Evolutionary conservation across 768 basidiomycete species (phyloP).

Genomic region (Tephrocybe sp.): DNA sequence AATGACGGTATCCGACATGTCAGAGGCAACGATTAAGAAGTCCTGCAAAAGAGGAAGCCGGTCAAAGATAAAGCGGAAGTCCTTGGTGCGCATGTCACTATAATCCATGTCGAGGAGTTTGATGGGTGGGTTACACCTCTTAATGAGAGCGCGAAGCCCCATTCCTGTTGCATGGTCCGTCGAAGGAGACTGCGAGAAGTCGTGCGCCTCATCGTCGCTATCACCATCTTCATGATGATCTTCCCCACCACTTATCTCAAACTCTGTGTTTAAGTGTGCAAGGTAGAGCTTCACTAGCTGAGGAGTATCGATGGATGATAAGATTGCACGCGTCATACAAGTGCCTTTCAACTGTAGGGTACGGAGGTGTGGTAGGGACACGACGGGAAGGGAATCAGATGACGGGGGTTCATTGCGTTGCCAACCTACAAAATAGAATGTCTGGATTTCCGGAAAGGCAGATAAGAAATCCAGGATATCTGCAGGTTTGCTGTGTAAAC

Average conservation of each 20-base stretch:
- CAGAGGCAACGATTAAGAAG: conserved; percentile 75
- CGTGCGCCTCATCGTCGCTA: conserved; percentile 69
- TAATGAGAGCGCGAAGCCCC: conserved; percentile 67
- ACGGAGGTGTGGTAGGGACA: conserved; percentile 56
- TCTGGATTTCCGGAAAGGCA: conserved; percentile 59
- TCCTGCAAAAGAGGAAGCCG: conserved; percentile 49
- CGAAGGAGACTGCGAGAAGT: conserved; percentile 74
- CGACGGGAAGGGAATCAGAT: conserved; percentile 33
- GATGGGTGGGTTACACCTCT: conserved; percentile 60
- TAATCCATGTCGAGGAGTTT: conserved; percentile 73
- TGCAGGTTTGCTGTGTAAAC: conserved; percentile 39
- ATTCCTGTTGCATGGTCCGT: conserved; percentile 80
- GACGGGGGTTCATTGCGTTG: conserved; percentile 39
- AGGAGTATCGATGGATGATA: conserved; percentile 64
- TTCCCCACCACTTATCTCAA: conserved; percentile 32
- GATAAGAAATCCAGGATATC: conserved; percentile 59
- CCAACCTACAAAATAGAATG: conserved; percentile 54
- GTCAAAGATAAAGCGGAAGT: conserved; percentile 69
- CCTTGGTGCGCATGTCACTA: conserved; percentile 82
- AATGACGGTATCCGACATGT: conserved; percentile 77
- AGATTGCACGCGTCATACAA: conserved; percentile 60
- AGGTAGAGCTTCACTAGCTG: conserved; percentile 59
- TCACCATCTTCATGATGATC: conserved; percentile 55
- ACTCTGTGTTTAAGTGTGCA: conserved; percentile 65
- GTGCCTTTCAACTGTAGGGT: conserved; percentile 55